Evolutionary conservation across 257 asterid species (phyloP), one percentile per base, ranked within the genome.

Genomic region (Gentiana macrophylla): DNA sequence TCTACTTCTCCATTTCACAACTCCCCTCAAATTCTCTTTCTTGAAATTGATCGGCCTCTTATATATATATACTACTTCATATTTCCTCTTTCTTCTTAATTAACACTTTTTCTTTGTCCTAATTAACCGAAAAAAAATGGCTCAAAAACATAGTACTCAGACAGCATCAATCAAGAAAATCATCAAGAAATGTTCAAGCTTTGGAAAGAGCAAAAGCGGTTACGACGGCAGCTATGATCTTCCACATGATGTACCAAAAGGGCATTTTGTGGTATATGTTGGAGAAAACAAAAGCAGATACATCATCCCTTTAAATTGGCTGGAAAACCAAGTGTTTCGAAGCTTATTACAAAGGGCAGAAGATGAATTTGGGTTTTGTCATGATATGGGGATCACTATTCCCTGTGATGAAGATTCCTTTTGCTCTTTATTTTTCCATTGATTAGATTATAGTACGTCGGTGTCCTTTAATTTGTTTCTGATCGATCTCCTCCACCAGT

Each of bases 111-210:
- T 4, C 11, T 15, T 32, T 24, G 9, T 38, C 44, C 7, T 11
- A 41, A 41, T 2, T 3, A 4, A 41, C 6, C 46, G 24, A 24
- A 41, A 9, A 24, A 35, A 3, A 49, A 72, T 74, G 79, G 71
- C 68, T 33, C 50, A 10, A 41, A 41, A 41, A 2, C 46, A 41
- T 41, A 41, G 2, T 41, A 37, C 8, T 61, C 80, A 78, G 57
- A 57, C 74, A 4, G 62, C 72, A 35, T 47, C 74, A 60, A 63
- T 78, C 53, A 78, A 74, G 56, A 70, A 78, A 57, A 78, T 78
- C 11, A 8, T 74, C 59, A 75, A 70, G 69, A 66, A 77, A 32
- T 79, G 82, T 37, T 79, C 81, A 1, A 79, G 84, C 57, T 43
- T 79, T 12, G 85, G 79, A 2, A 79, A 72, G 77, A 24, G 24